phyloP scores from a whole-genome alignment of 768 basidiomycete genomes.

The Pleurotus eryngii region DNA sequence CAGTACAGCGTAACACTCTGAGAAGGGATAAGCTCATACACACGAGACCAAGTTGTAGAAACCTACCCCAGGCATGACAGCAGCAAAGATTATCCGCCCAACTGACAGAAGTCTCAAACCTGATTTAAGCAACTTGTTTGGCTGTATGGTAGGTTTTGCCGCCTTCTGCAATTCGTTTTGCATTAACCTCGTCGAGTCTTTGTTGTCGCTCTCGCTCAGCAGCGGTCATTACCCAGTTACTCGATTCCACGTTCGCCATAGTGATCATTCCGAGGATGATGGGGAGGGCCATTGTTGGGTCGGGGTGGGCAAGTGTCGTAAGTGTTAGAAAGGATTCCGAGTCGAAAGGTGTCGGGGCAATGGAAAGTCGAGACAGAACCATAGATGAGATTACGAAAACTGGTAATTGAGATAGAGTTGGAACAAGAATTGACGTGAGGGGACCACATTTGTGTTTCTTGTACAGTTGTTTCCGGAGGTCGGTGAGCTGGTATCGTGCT shows the following conservation, averaged over 20 bases:
- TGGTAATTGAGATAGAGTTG: conserved; percentile 66
- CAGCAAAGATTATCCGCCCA: conserved; percentile 62
- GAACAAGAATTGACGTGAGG: conserved; percentile 52
- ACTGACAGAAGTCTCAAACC: conserved; percentile 56
- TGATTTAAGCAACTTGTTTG: conserved; percentile 48
- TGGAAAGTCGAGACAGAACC: conserved; percentile 51
- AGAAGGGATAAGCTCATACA: conserved; percentile 8
- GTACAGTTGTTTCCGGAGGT: conserved; percentile 58
- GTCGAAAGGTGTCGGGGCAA: conserved; percentile 65
- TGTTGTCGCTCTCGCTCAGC: conserved; percentile 50
- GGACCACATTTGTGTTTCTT: conserved; percentile 56
- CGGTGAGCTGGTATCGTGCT: conserved; percentile 38
- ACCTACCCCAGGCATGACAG: conserved; percentile 70
- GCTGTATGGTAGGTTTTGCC: conserved; percentile 39
- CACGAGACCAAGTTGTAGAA: conserved; percentile 2
- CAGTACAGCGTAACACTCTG: conserved; percentile 74
- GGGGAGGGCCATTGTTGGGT: conserved; percentile 67
- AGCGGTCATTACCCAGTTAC: conserved; percentile 67
- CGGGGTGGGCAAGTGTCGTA: conserved; percentile 65
- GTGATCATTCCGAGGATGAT: conserved; percentile 71
- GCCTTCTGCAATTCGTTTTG: conserved; percentile 42
- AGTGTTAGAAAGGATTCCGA: conserved; percentile 76
- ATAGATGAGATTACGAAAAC: conserved; percentile 68
- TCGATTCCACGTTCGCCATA: conserved; percentile 76
- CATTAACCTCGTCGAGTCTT: conserved; percentile 44